A percentile compares a stretch with the other conserved stretches of the same genome.
Evolutionary conservation across 1,139 yeast genomes (phyloP).

Genomic region (Yamadazyma jaroonii): DNA sequence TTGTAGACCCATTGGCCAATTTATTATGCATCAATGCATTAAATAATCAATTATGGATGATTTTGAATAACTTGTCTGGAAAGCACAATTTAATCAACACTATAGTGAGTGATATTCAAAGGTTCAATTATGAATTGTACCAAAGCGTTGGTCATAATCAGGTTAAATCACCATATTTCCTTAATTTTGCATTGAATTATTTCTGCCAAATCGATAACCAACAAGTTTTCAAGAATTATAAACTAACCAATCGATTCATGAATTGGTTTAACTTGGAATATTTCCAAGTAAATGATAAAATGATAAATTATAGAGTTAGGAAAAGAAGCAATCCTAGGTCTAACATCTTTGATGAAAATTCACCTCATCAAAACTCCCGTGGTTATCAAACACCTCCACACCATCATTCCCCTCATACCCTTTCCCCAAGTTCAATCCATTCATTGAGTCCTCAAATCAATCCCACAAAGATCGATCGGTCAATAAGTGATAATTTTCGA

Average conservation of each 20-base stretch:
- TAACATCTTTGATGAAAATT: not conserved
- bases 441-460: slow-evolving; percentile 4
- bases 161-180: slow-evolving; percentile 10
- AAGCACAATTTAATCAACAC: slow-evolving; percentile 9
- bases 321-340: not conserved
- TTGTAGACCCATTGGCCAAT: slow-evolving; percentile 16
- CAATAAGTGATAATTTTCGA: slow-evolving; percentile 4
- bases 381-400: not conserved
- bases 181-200: slow-evolving; percentile 10
- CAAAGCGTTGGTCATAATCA: slow-evolving; percentile 1
- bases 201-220: slow-evolving; percentile 16
- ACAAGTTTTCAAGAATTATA: slow-evolving; percentile 13
- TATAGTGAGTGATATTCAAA: slow-evolving; percentile 8
- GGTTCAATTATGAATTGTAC: slow-evolving; percentile 10
- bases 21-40: slow-evolving; percentile 9
- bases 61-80: slow-evolving; percentile 10
- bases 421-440: slow-evolving; percentile 3
- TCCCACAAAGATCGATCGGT: slow-evolving; percentile 4
- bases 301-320: not conserved
- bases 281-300: slow-evolving; percentile 4
- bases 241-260: slow-evolving; percentile 13
- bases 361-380: slow-evolving; percentile 1
- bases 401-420: not conserved
- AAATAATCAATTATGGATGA: slow-evolving; percentile 3
- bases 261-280: slow-evolving; percentile 8